Conservation (phyloP, 768 basidiomycete species). For the Kwoniella botswanensis region DNA sequence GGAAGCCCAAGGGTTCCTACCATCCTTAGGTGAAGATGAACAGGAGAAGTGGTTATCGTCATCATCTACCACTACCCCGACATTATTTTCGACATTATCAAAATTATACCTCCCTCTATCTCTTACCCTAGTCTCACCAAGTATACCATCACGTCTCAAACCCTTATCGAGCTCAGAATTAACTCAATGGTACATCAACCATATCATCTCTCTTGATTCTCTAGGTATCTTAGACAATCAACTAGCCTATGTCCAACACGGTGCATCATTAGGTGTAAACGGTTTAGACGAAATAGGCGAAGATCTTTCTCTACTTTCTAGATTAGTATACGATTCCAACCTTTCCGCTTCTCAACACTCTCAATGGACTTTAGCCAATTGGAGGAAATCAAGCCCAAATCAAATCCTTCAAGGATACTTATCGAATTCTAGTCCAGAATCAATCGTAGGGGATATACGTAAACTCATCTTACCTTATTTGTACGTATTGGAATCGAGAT, state of each 20-base stretch:
- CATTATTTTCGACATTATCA: not conserved
- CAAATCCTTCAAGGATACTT: slow-evolving; percentile 78
- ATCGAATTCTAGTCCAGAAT: slow-evolving; percentile 69
- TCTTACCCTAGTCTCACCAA: slow-evolving; percentile 1
- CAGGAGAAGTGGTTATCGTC: slow-evolving; percentile 18
- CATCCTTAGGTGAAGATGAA: slow-evolving; percentile 19
- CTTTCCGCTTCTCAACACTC: slow-evolving; percentile 57
- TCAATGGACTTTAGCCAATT: slow-evolving; percentile 77
- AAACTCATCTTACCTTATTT: slow-evolving; percentile 89
- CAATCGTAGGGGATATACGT: slow-evolving; percentile 71
- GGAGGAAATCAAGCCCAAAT: slow-evolving; percentile 71
- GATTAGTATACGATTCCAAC: slow-evolving; percentile 77
- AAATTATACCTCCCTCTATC: not conserved
- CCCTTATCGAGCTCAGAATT: slow-evolving; percentile 65
- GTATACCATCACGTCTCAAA: slow-evolving; percentile 21
- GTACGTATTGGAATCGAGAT: slow-evolving; percentile 84
- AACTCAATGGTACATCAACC: slow-evolving; percentile 73
- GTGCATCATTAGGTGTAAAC: slow-evolving; percentile 76
- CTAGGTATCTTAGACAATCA: slow-evolving; percentile 81
- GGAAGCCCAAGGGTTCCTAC: slow-evolving; percentile 27
- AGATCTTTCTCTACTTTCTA: slow-evolving; percentile 83
- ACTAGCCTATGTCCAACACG: slow-evolving; percentile 80
- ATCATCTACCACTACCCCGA: not conserved
- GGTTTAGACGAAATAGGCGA: slow-evolving; percentile 85
- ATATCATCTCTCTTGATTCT: slow-evolving; percentile 68